Evolutionary conservation across 768 basidiomycete genomes (phyloP).

Genomic region (Pulveroboletus sp.): DNA sequence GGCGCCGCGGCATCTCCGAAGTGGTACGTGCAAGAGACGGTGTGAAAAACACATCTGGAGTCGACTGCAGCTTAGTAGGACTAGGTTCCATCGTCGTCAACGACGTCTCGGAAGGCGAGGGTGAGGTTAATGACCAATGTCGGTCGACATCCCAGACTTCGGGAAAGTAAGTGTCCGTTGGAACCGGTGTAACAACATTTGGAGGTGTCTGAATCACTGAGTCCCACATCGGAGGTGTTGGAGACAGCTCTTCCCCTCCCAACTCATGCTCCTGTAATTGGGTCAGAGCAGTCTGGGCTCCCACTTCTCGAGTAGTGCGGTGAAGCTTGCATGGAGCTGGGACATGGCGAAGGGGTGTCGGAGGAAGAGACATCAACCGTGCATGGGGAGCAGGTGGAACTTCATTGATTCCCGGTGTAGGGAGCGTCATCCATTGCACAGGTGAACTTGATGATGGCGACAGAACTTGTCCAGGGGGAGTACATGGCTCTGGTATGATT

Average conservation of each 20-base stretch:
- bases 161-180: constrained; percentile 72
- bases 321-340: constrained; percentile 14
- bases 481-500: constrained; percentile 25
- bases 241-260: constrained; percentile 46
- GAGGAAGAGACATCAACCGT: constrained; percentile 47
- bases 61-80: constrained; percentile 12
- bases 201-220: constrained; percentile 79
- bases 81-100: constrained; percentile 14
- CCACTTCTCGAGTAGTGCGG: constrained; percentile 14
- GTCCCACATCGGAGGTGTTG: constrained; percentile 73
- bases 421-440: constrained; percentile 45
- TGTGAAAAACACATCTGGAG: constrained; percentile 47
- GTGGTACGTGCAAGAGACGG: constrained; percentile 57
- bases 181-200: constrained; percentile 49
- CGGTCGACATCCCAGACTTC: constrained; percentile 79
- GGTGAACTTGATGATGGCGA: constrained; percentile 31
- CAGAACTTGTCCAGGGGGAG: constrained; percentile 34
- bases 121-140: constrained; percentile 35
- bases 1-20: constrained; percentile 59
- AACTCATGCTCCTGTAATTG: constrained; percentile 7
- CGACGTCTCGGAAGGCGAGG: constrained; percentile 23
- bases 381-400: constrained; percentile 57
- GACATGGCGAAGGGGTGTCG: constrained; percentile 26
- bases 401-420: constrained; percentile 60
- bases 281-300: constrained; percentile 20